These are phyloP conservation scores for Rhodamnia argentea DNA, from an alignment of 345 rosid genomes.

Conservation along the genomic window DNA sequence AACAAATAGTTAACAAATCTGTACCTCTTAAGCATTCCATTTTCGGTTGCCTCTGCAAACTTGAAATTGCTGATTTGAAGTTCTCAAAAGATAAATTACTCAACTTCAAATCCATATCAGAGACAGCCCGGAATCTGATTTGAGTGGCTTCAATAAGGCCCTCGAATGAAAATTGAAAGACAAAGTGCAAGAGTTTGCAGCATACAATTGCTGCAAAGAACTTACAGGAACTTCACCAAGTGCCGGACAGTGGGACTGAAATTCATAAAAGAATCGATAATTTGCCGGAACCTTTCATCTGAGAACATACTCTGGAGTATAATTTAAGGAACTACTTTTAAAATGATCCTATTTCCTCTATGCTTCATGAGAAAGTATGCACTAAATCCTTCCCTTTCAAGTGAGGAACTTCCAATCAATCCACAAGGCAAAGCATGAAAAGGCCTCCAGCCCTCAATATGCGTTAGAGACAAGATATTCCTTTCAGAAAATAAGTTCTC, in stretches of 20 bases:
- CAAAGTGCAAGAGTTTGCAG: not conserved
- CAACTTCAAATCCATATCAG: slow-evolving; percentile 47
- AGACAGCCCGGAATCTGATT: slow-evolving; percentile 64
- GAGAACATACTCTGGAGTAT: slow-evolving; percentile 42
- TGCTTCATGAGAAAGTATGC: not conserved
- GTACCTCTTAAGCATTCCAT: slow-evolving; percentile 70
- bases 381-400: not conserved
- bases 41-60: slow-evolving; percentile 66
- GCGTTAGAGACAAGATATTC: not conserved
- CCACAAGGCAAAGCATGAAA: not conserved
- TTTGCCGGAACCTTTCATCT: slow-evolving; percentile 62
- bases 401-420: not conserved
- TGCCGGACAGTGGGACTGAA: slow-evolving; percentile 43
- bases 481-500: not conserved
- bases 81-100: slow-evolving; percentile 70
- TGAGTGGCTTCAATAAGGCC: slow-evolving; percentile 1
- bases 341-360: not conserved
- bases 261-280: slow-evolving; percentile 29
- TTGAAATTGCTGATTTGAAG: slow-evolving; percentile 60
- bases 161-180: slow-evolving; percentile 1
- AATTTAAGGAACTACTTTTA: not conserved
- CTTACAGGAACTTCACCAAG: slow-evolving; percentile 72
- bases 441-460: not conserved
- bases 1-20: not conserved
- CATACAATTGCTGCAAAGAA: slow-evolving; percentile 7